Base-by-base conservation (phyloP, 2,329 filamentous ascomycete species). In the Aquanectria penicillioides region DNA sequence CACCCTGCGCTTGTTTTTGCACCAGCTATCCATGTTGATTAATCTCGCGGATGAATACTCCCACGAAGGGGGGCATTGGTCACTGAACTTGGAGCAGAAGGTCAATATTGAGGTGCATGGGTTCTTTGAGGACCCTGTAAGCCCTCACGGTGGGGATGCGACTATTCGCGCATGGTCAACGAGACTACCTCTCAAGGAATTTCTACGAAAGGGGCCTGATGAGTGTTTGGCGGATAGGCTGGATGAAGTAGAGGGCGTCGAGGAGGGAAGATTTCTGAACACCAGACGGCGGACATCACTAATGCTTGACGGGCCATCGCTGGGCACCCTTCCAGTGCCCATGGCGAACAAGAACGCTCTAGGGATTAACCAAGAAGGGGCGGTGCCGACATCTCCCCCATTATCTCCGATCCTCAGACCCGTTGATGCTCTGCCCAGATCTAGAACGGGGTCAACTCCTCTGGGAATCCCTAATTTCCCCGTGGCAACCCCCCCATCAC, bases 101-200 rank as follows among this genome's bases (percentile, higher is more conserved):
- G 83, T 88, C 31, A 82, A 81, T 47, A 78, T 89, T 3, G 86
- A 89, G 62, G 74, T 79, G 0, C 77, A 79, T 41, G 86, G 86
- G 0, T 89, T 89, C 66, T 89, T 87, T 54, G 84, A 87, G 41
- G 84, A 88, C 41, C 72, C 77, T 0, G 75, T 80, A 6, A 71
- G 71, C 0, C 61, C 62, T 5, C 43, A 66, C 4, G 53, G 29
- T 6, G 62, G 67, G 12, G 71, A 73, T 2, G 74, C 74, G 1
- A 78, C 77, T 0, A 76, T 84, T 4, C 75, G 84, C 3, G 74
- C 85, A 0, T 84, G 86, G 76, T 77, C 84, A 37, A 80, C 80
- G 17, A 77, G 81, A 61, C 60, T 84, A 54, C 74, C 81, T n/a
- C 73, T 86, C 22, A 67, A 78, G 53, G 81, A 87, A 2, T 89